Conservation (phyloP, 768 basidiomycete species). For the Austroboletus eburneus region DNA sequence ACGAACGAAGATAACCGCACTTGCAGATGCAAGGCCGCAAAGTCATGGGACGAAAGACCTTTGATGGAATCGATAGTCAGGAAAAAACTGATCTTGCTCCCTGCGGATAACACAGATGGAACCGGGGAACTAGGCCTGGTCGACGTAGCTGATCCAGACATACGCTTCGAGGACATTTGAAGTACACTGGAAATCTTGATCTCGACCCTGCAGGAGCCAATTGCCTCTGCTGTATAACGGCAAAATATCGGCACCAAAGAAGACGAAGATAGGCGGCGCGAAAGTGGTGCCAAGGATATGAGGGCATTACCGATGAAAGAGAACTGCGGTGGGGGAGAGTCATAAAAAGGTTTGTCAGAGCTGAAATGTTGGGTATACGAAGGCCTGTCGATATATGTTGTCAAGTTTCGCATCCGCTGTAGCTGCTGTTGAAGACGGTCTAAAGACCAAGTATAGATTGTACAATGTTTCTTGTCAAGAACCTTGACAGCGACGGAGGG, state of each 20-base stretch:
- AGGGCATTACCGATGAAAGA: conserved; percentile 90
- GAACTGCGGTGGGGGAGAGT: conserved; percentile 80
- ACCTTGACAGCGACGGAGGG: conserved; percentile 89
- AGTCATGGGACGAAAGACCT: conserved; percentile 88
- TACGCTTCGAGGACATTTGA: conserved; percentile 51
- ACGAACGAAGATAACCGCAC: conserved; percentile 84
- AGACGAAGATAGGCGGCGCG: conserved; percentile 67
- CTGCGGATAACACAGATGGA: conserved; percentile 61
- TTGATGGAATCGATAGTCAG: conserved; percentile 83
- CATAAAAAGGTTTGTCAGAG: conserved; percentile 89
- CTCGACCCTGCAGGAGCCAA: conserved; percentile 88
- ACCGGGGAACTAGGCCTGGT: conserved; percentile 75
- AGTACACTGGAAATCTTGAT: conserved; percentile 76
- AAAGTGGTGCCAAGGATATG: conserved; percentile 77
- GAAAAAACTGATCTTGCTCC: conserved; percentile 81
- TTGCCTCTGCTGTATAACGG: conserved; percentile 90
- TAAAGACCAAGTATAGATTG: conserved; percentile 89
- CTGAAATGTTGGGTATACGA: conserved; percentile 94
- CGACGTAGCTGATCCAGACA: conserved; percentile 57
- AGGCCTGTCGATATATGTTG: conserved; percentile 86
- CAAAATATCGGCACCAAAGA: conserved; percentile 88
- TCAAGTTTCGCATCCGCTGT: conserved; percentile 89
- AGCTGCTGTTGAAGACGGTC: conserved; percentile 86
- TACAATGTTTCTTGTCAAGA: conserved; percentile 80
- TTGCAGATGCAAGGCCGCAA: conserved; percentile 82